A percentile compares a stretch with the other conserved stretches of the same genome.
These are phyloP conservation scores for Pythium brachiatum DNA, from an alignment of 352 stramenopile genomes.

Conservation along the genomic window DNA sequence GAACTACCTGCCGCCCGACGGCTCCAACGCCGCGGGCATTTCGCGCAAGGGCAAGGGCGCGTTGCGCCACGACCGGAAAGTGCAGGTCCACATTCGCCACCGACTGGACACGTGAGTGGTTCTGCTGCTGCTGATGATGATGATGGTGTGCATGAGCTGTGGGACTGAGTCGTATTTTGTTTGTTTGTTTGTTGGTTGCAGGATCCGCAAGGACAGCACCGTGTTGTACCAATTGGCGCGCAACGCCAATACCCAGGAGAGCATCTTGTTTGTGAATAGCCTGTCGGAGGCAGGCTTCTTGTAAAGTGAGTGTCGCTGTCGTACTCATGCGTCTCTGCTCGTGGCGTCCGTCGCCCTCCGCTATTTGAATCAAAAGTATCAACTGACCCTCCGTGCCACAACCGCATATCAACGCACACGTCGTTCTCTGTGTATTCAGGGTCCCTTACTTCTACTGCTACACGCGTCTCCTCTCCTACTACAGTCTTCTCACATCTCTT, in stretches of 20 bases:
- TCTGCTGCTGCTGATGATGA: conserved; percentile 10
- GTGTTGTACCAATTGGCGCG: conserved; percentile 83
- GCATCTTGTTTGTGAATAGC: conserved; percentile 88
- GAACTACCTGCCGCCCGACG: conserved; percentile 56
- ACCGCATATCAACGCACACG: too few species aligned
- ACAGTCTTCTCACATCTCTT: too few species aligned
- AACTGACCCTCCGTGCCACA: not conserved
- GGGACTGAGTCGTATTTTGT: too few species aligned
- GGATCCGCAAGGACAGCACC: conserved; percentile 79
- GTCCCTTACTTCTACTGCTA: not conserved
- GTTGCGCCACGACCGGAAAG: conserved; percentile 71
- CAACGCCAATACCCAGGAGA: conserved; percentile 87
- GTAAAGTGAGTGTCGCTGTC: conserved; percentile 23
- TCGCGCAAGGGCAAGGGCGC: conserved; percentile 71
- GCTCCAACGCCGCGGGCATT: conserved; percentile 37
- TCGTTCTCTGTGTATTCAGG: not conserved
- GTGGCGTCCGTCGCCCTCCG: not conserved
- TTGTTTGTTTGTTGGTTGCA: conserved; percentile 25
- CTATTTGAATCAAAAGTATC: not conserved
- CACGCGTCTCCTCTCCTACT: not conserved
- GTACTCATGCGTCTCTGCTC: conserved; percentile 14
- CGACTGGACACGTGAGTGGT: conserved; percentile 80
- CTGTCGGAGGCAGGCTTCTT: conserved; percentile 86
- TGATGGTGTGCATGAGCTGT: too few species aligned
- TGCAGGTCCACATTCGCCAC: conserved; percentile 69